A percentile compares a stretch with the other conserved stretches of the same genome.
Conservation (phyloP, 139 green algal species). For the Chlamydomonas sp. region DNA sequence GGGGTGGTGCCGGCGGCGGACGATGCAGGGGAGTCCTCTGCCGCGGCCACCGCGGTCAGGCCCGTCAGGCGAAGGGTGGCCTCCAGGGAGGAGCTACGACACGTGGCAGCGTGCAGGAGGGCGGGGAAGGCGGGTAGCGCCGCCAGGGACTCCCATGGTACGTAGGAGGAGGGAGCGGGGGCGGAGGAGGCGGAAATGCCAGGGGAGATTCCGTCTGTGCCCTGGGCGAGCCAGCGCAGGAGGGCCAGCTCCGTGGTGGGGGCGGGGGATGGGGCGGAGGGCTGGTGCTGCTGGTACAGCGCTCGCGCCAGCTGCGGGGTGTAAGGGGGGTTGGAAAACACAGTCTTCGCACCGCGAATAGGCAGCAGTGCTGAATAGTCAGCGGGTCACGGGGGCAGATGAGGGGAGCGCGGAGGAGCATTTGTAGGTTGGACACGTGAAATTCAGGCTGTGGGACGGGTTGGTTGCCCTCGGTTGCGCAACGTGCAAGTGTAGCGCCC, state of each 20-base stretch:
- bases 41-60: neutral
- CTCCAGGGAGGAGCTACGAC: neutral
- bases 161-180: neutral
- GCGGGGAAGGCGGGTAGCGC: neutral
- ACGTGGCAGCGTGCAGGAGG: neutral
- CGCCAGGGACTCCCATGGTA: constrained; percentile 2
- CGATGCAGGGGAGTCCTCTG: neutral
- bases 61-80: neutral
- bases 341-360: no score
- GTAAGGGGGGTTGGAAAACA: neutral
- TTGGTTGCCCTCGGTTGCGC: neutral
- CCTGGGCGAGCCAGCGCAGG: constrained; percentile 2
- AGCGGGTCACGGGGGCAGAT: no score
- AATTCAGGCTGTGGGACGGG: no score
- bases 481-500: no score
- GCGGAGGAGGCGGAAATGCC: no score
- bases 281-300: neutral
- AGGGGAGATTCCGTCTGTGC: no score
- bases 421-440: no score
- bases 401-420: no score
- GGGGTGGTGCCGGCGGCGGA: neutral
- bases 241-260: constrained; percentile 16
- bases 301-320: neutral
- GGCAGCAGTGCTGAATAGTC: no score
- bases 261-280: neutral